phyloP scores from a whole-genome alignment of 495 filamentous ascomycete genomes.

The Podospora pseudopauciseta region DNA sequence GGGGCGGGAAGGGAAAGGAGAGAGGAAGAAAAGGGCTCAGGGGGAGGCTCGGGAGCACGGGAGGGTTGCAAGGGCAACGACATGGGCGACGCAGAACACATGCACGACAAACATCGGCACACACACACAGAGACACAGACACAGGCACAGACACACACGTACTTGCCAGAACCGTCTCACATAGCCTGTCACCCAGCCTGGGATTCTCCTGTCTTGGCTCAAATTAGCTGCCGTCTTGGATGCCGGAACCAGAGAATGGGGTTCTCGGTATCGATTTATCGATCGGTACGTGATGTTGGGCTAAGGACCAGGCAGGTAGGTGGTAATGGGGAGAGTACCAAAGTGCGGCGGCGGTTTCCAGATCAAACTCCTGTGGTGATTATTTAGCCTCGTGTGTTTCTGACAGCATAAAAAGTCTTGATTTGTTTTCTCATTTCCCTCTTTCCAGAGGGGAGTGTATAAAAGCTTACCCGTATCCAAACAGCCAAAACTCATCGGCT shows the following conservation, averaged over 20 bases:
- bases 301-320: not conserved
- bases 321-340: conserved; percentile 52
- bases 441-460: not conserved
- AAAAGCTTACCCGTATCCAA: conserved; percentile 76
- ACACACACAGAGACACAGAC: not conserved
- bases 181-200: conserved; percentile 91
- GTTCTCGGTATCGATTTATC: not conserved
- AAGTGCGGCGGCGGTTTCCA: conserved; percentile 98
- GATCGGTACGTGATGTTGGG: not conserved
- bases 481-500: conserved; percentile 72
- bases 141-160: conserved; percentile 19
- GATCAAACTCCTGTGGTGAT: conserved; percentile 72
- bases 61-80: conserved; percentile 1
- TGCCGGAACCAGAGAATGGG: conserved; percentile 9
- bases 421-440: not conserved
- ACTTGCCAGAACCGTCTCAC: conserved; percentile 99
- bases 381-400: conserved; percentile 22
- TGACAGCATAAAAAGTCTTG: not conserved
- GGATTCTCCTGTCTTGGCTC: conserved; percentile 70
- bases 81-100: not conserved
- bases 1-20: not conserved
- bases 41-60: conserved; percentile 9
- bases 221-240: conserved; percentile 24
- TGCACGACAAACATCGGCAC: not conserved
- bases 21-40: not conserved